Base-by-base conservation (phyloP, 495 filamentous ascomycete genomes). In the Aspergillus carlsbadensis region DNA sequence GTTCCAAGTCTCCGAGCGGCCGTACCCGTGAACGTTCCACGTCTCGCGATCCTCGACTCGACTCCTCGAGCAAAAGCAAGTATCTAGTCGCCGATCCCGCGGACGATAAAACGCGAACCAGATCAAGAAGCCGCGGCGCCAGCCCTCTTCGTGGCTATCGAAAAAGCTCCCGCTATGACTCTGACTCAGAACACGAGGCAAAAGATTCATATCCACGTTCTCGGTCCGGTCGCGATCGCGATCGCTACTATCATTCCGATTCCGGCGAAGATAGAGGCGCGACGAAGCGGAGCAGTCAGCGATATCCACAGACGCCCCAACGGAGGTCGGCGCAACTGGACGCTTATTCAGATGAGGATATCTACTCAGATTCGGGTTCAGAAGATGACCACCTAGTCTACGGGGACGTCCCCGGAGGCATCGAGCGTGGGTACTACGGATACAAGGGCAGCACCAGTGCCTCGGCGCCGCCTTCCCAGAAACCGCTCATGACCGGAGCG, bases 1-100 rank as follows among this genome's bases (percentile, higher is more conserved):
- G 84, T 52, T 84, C 82, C 62, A 84, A 79, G 46, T 87, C 85
- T 11, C 81, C 83, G 33, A 70, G 70, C 49, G 71, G 75, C 53
- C 74, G 75, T 52, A 68, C 62, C 49, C 68, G 70, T 43, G 78
- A 78, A 33, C 77, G 76, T 47, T 79, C 79, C 41, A 70, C 72
- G 52, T 80, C 77, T 64, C 77, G 78, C 66, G 76, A 81, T 61
- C 67, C 55, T 44, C 71, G 74, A 50, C 54, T 66, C 31, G 64
- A 63, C 24, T 51, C 64, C 37, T 61, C 47, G 54, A 52, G 52
- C 53, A 40, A 21, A 65, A 53, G 41, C 60, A 60, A 62, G 11
- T 65, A 63, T 51, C 62, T 71, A 45, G 65, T 61, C 34, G 56
- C 64, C 42, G 63, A 68, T 15, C 60, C 50, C 1, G 43, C 37